These are phyloP conservation scores for Pichia sp. DNA, from an alignment of 1,139 yeast species.

Conservation along the genomic window DNA sequence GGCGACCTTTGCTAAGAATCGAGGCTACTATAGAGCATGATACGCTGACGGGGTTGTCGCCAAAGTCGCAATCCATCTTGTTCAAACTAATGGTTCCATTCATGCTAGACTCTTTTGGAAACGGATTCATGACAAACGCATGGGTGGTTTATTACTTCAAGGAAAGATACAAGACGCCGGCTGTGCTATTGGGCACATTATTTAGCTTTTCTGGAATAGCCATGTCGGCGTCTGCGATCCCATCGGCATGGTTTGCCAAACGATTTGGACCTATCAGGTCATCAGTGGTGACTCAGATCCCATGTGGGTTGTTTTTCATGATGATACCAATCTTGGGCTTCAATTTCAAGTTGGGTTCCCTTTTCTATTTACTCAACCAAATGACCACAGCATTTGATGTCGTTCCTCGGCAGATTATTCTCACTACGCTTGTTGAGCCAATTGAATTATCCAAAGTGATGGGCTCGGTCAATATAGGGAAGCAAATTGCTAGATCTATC, in stretches of 20 bases:
- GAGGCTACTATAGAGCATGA: constrained; percentile 26
- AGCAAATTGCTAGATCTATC: constrained; percentile 75
- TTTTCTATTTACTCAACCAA: constrained; percentile 43
- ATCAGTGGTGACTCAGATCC: constrained; percentile 70
- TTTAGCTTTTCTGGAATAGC: constrained; percentile 62
- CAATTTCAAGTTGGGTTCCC: constrained; percentile 34
- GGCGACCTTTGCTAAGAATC: not conserved
- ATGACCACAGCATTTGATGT: constrained; percentile 79
- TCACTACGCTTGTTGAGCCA: constrained; percentile 59
- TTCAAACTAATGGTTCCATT: constrained; percentile 46
- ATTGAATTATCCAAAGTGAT: constrained; percentile 68
- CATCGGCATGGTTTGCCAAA: constrained; percentile 67
- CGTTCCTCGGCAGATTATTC: constrained; percentile 78
- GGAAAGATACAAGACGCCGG: constrained; percentile 37
- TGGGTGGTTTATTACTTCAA: constrained; percentile 83
- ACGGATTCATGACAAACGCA: constrained; percentile 82
- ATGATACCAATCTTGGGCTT: constrained; percentile 41
- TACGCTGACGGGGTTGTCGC: constrained; percentile 34
- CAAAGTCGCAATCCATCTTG: constrained; percentile 35
- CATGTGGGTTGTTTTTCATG: constrained; percentile 66
- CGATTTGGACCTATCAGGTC: constrained; percentile 74
- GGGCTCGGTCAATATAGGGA: constrained; percentile 83
- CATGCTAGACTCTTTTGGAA: constrained; percentile 76
- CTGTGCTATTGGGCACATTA: constrained; percentile 43
- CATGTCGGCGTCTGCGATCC: constrained; percentile 60